phyloP scores from a whole-genome alignment of 1,284 basidiomycete species.

The Gymnopus androsaceus region DNA sequence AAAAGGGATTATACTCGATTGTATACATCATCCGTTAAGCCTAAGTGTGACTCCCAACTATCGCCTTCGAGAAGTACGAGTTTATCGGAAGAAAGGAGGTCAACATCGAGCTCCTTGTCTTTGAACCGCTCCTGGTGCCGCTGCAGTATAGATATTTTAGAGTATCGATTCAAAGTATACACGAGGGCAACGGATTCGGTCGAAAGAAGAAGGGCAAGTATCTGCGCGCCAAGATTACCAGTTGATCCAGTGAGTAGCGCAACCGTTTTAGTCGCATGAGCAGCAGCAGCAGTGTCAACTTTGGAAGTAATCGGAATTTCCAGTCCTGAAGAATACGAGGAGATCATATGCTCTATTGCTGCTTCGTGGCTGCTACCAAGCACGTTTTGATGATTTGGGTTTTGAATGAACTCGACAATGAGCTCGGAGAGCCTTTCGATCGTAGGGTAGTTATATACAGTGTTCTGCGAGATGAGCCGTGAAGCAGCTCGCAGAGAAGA shows the following conservation, averaged over 20 bases:
- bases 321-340: neutral
- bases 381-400: neutral
- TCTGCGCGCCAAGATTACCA: slow-evolving; percentile 3
- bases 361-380: neutral
- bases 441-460: slow-evolving; percentile 1
- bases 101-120: slow-evolving; percentile 24
- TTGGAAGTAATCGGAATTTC: neutral
- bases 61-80: slow-evolving; percentile 5
- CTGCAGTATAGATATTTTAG: slow-evolving; percentile 21
- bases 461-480: slow-evolving; percentile 3
- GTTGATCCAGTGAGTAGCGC: slow-evolving; percentile 10
- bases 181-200: neutral
- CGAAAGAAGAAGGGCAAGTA: neutral
- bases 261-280: neutral
- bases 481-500: neutral
- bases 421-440: neutral
- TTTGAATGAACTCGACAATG: neutral
- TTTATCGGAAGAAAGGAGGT: slow-evolving; percentile 1
- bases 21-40: slow-evolving; percentile 1
- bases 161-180: slow-evolving; percentile 27
- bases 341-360: slow-evolving; percentile 1
- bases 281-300: no score
- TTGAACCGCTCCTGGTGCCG: slow-evolving; percentile 31
- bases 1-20: neutral
- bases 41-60: neutral